phyloP scores from a whole-genome alignment of 2,329 filamentous ascomycete species.

The Ceratocystis destructans region DNA sequence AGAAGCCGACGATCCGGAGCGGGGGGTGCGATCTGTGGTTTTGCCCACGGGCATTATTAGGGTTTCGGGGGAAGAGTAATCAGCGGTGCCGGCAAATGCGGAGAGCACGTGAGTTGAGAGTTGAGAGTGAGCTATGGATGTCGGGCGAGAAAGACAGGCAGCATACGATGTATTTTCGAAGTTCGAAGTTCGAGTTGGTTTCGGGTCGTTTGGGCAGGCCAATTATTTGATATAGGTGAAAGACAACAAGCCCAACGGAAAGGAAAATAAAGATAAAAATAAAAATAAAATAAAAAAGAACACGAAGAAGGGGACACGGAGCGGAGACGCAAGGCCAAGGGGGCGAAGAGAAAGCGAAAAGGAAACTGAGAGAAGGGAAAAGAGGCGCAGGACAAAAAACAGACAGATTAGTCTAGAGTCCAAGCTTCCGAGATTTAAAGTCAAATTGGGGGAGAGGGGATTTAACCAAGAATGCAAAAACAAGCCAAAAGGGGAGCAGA shows the following conservation, averaged over 20 bases:
- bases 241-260: neutral
- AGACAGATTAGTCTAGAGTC: neutral
- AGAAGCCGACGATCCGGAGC: slow-evolving; percentile 12
- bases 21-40: slow-evolving; percentile 10
- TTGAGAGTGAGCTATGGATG: neutral
- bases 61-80: neutral
- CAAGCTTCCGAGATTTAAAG: slow-evolving; percentile 2
- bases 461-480: neutral
- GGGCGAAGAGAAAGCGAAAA: neutral
- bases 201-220: no score
- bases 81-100: neutral
- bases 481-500: neutral
- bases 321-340: slow-evolving; percentile 1
- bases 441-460: neutral
- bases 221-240: no score
- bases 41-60: slow-evolving; percentile 16
- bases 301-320: neutral
- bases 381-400: neutral
- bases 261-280: neutral
- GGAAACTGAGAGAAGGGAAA: neutral
- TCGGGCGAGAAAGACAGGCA: no score
- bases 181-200: neutral
- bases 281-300: neutral
- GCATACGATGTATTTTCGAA: neutral
- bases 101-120: neutral